Percentiles rank a stretch among this genome's conserved stretches.
These are phyloP conservation scores for Saturnispora serradocipensis DNA, from an alignment of 805 yeast species.

Conservation along the genomic window DNA sequence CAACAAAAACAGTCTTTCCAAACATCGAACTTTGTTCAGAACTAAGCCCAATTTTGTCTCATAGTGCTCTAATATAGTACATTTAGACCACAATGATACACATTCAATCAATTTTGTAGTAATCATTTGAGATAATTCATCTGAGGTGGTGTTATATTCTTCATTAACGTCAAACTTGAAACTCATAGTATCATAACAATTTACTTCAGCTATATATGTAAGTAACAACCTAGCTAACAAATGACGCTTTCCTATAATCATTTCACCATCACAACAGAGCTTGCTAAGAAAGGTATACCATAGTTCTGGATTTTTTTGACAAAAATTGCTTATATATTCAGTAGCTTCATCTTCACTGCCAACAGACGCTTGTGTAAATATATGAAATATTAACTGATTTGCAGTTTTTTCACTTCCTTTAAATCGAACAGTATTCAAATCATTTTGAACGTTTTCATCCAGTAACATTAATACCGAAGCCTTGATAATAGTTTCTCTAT, in stretches of 20 bases:
- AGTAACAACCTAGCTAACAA: not conserved
- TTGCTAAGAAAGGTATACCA: not conserved
- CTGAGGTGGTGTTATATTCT: not conserved
- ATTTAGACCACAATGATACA: not conserved
- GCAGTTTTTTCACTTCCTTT: not conserved
- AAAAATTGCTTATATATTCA: not conserved
- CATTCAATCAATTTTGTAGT: not conserved
- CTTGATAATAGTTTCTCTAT: not conserved
- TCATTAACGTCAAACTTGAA: not conserved
- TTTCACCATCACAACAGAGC: not conserved
- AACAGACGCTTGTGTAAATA: not conserved
- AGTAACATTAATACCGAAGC: slow-evolving; percentile 2
- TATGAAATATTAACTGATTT: not conserved
- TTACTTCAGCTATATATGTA: not conserved
- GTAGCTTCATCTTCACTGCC: not conserved
- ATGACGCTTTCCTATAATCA: not conserved
- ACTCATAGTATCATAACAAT: not conserved
- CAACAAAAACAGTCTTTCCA: slow-evolving; percentile 16
- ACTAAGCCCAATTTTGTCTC: not conserved
- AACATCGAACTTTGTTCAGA: slow-evolving; percentile 13
- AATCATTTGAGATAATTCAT: not conserved
- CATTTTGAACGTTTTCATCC: slow-evolving; percentile 7
- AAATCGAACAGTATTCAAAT: not conserved
- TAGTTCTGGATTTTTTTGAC: not conserved
- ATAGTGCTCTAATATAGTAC: not conserved